phyloP scores from a whole-genome alignment of 495 filamentous ascomycete genomes.

The Penicillium alfredii region DNA sequence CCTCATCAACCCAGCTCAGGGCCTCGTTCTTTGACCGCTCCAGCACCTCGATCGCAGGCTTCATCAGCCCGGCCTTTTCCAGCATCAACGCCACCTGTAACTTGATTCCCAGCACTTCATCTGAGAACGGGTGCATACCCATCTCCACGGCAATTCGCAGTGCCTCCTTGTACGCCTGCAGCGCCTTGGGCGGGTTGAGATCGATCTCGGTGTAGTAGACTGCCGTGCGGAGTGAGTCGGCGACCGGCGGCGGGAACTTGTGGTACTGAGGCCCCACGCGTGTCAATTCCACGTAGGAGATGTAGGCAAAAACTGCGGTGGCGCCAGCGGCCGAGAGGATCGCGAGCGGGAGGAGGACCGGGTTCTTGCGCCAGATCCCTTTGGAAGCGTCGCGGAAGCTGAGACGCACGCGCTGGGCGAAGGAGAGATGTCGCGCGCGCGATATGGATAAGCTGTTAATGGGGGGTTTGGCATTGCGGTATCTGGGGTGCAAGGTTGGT shows the following conservation, averaged over 20 bases:
- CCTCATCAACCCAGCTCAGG: conserved; percentile 48
- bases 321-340: conserved; percentile 46
- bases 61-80: conserved; percentile 62
- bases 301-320: conserved; percentile 27
- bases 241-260: conserved; percentile 74
- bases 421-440: conserved; percentile 17
- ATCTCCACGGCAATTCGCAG: conserved; percentile 61
- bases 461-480: conserved; percentile 6
- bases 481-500: conserved; percentile 12
- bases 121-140: conserved; percentile 77
- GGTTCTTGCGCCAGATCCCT: conserved; percentile 45
- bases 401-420: conserved; percentile 24
- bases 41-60: conserved; percentile 64
- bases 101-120: conserved; percentile 86
- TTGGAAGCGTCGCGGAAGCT: conserved; percentile 35
- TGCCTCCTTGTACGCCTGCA: conserved; percentile 76
- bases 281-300: conserved; percentile 58
- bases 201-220: conserved; percentile 78
- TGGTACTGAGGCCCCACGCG: conserved; percentile 61
- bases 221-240: conserved; percentile 73
- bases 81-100: conserved; percentile 72
- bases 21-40: conserved; percentile 53
- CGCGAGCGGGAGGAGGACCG: conserved; percentile 39
- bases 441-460: conserved; percentile 6
- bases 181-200: conserved; percentile 62